phyloP scores from a whole-genome alignment of 1,284 basidiomycete genomes.

The Trichosporon coremiiforme region DNA sequence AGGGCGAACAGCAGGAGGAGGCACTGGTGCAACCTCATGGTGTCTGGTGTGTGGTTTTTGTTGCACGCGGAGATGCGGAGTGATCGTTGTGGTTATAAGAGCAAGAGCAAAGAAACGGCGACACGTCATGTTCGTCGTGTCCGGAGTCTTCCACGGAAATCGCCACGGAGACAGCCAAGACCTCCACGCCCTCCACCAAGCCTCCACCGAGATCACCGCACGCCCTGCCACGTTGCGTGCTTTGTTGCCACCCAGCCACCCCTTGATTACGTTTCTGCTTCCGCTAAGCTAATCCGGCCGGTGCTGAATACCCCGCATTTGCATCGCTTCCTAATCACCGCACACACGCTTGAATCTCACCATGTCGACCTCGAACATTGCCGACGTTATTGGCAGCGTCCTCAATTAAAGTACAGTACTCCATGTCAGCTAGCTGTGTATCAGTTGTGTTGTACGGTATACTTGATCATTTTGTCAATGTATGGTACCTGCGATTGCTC shows the following conservation, averaged over 20 bases:
- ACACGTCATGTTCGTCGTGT: slow-evolving; percentile 12
- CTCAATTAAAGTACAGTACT: too few relatives aligned
- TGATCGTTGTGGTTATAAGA: background rate
- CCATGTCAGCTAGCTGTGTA: too few relatives aligned
- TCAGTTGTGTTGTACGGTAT: too few relatives aligned
- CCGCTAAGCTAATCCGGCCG: too few relatives aligned
- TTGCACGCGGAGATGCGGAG: background rate
- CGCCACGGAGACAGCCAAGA: slow-evolving; percentile 8
- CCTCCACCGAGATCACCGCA: slow-evolving; percentile 6
- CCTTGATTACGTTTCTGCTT: background rate
- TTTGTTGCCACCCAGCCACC: background rate
- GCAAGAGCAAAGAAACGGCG: background rate
- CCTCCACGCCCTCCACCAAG: slow-evolving; percentile 16
- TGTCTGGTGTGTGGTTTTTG: background rate
- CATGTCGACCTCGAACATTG: too few relatives aligned
- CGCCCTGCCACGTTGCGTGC: slow-evolving; percentile 3
- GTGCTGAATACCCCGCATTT: background rate
- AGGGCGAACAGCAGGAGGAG: slow-evolving; percentile 43
- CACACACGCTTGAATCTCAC: too few relatives aligned
- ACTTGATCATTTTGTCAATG: too few relatives aligned
- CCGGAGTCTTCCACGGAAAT: slow-evolving; percentile 3
- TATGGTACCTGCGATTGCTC: too few relatives aligned
- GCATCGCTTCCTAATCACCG: background rate
- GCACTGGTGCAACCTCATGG: slow-evolving; percentile 34
- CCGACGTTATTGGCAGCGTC: too few relatives aligned